Base-by-base conservation (phyloP, 2,329 filamentous ascomycete genomes). In the Arachnopeziza araneosa region DNA sequence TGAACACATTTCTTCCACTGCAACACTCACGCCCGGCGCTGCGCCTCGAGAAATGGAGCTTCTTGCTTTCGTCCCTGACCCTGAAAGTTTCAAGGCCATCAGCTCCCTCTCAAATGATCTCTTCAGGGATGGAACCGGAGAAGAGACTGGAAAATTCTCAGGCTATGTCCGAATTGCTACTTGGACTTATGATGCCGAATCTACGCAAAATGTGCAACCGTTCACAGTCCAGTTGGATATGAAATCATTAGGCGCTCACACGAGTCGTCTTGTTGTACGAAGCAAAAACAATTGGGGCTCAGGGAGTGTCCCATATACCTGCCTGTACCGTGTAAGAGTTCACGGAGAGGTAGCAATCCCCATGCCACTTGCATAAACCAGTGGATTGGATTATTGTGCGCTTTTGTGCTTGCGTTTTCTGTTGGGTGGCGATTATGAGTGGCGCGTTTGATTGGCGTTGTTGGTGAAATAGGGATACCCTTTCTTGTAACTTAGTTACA, bases 31-130 rank as follows among this genome's bases (percentile, higher is more conserved):
- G 53, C 82, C 86, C 0, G 79, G 77, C 17, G 77, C 85, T 1
- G 85, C 85, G 32, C 90, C 90, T 0, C 80, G 77, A 56, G 78
- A 87, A 1, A 82, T 93, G 60, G 89, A 93, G 70, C 72, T 93
- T 9, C 90, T 88, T 80, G 85, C 81, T 5, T 77, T 79, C 49
- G 80, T 87, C 60, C 76, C 79, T 21, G 79, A 86, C 22, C 52
- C 52, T 14, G 55, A 65, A n/a, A 54, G 56, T 1, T 65, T 63
- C 26, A 24, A 75, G 24, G 74, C 75, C 24, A 71, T 80, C 1
- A 67, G 69, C 22, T 73, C 77, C 62, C 55, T 64, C 7, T 71
- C 68, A 1, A 51, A 65, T 2, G 68, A 71, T 9, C 70, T 68
- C 2, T 74, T 79, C 49, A 79, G 79, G 56, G 75, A 66, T 24